Conservation (phyloP, 768 basidiomycete genomes). For the Gloeostereum incarnatum region DNA sequence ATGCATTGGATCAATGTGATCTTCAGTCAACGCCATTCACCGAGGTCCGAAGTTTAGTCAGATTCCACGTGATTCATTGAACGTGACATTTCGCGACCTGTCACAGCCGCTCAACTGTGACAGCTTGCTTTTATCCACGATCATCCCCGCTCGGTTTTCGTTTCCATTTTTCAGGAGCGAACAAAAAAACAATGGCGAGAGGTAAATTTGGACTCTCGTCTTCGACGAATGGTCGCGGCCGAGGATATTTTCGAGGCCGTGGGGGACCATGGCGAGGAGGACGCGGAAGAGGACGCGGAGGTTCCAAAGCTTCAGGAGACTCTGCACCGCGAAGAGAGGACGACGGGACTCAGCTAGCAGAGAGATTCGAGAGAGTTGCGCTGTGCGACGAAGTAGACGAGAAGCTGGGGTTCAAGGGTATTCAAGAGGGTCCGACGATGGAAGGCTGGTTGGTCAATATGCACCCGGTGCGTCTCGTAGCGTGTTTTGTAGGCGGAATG, state of each 20-base stretch:
- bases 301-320: constrained; percentile 29
- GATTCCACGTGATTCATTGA: no score
- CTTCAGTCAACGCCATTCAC: no score
- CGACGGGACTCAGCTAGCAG: constrained; percentile 81
- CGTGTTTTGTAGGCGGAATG: not conserved
- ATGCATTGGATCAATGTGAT: no score
- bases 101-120: no score
- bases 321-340: constrained; percentile 67
- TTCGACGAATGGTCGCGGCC: constrained; percentile 17
- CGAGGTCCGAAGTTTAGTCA: no score
- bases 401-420: constrained; percentile 78
- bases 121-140: no score
- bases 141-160: no score
- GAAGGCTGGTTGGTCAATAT: constrained; percentile 98
- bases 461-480: constrained; percentile 69
- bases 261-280: constrained; percentile 45
- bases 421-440: constrained; percentile 67
- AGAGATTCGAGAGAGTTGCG: constrained; percentile 74
- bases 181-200: not conserved
- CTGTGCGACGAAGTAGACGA: constrained; percentile 86
- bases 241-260: constrained; percentile 38
- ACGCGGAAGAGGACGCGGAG: constrained; percentile 45
- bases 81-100: no score
- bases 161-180: no score
- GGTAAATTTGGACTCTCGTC: not conserved